Conservation (phyloP, 345 rosid species). For the Boechera retrofracta region DNA sequence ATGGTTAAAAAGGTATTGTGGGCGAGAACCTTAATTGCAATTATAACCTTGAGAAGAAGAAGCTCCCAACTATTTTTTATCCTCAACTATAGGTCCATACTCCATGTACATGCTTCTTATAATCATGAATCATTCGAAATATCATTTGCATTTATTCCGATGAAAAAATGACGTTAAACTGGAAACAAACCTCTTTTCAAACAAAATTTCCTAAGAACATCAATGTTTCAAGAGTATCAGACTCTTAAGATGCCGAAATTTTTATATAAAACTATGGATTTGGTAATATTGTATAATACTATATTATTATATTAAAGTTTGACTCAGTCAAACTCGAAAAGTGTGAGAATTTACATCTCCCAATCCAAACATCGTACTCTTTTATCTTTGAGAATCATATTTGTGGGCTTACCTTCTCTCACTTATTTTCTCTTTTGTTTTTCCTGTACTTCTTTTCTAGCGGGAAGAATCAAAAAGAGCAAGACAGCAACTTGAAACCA, state of each 20-base stretch:
- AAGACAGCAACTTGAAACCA: conserved; percentile 1
- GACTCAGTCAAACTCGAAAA: conserved; percentile 13
- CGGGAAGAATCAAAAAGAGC: not conserved
- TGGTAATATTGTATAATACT: not conserved
- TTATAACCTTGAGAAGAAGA: not conserved
- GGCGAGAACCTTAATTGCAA: not conserved
- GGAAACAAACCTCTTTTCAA: not conserved
- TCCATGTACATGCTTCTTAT: not conserved
- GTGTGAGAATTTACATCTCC: not conserved
- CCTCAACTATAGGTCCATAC: conserved; percentile 5
- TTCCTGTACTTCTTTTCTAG: not conserved
- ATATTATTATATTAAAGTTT: not conserved
- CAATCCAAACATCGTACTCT: conserved; percentile 9
- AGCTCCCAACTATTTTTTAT: conserved; percentile 9
- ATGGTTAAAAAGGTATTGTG: conserved; percentile 1
- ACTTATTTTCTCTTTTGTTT: not conserved
- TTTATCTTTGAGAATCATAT: not conserved
- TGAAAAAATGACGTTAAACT: not conserved
- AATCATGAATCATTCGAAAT: not conserved
- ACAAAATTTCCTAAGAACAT: not conserved
- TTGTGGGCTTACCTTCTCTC: conserved; percentile 3
- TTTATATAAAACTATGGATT: not conserved
- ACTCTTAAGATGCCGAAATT: not conserved
- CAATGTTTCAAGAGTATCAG: not conserved
- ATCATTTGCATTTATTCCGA: not conserved